A percentile compares a stretch with the other conserved stretches of the same genome.
Evolutionary conservation across 768 basidiomycete genomes (phyloP).

Genomic region (Porphyrellus cyaneotinctus): DNA sequence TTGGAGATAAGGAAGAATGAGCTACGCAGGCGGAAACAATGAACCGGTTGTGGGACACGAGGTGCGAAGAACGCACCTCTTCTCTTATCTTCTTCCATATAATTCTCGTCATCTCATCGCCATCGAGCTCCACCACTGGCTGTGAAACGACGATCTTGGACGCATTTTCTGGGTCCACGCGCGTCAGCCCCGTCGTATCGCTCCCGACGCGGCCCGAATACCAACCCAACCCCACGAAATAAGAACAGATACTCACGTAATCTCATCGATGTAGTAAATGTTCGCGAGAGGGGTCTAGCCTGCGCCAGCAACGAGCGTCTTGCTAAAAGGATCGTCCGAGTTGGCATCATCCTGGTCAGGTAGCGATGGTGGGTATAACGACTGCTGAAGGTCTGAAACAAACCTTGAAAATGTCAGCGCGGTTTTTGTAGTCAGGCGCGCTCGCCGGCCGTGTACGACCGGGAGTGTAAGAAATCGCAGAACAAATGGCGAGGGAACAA

Average conservation of each 20-base stretch:
- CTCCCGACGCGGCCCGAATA: slow-evolving; percentile 1
- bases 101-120: slow-evolving; percentile 98
- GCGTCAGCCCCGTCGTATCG: slow-evolving; percentile 1
- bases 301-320: slow-evolving; percentile 26
- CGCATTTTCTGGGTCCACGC: slow-evolving; percentile 19
- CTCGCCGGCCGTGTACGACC: slow-evolving; percentile 22
- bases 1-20: slow-evolving; percentile 92
- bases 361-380: slow-evolving; percentile 12
- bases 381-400: slow-evolving; percentile 1
- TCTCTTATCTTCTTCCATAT: slow-evolving; percentile 98
- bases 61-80: slow-evolving; percentile 54
- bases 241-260: slow-evolving; percentile 24
- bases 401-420: slow-evolving; percentile 1
- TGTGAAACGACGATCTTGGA: slow-evolving; percentile 77
- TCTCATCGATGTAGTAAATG: slow-evolving; percentile 27
- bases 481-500: slow-evolving; percentile 12
- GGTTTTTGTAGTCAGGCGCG: slow-evolving; percentile 20
- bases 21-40: slow-evolving; percentile 42
- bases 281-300: slow-evolving; percentile 20
- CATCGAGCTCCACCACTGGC: slow-evolving; percentile 92
- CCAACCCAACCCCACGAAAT: neutral
- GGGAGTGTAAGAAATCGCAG: slow-evolving; percentile 8
- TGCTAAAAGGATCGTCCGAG: slow-evolving; percentile 21
- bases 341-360: slow-evolving; percentile 19
- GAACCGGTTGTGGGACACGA: neutral